Base-by-base conservation (phyloP, 1,284 basidiomycete genomes). In the Heimioporus retisporus region DNA sequence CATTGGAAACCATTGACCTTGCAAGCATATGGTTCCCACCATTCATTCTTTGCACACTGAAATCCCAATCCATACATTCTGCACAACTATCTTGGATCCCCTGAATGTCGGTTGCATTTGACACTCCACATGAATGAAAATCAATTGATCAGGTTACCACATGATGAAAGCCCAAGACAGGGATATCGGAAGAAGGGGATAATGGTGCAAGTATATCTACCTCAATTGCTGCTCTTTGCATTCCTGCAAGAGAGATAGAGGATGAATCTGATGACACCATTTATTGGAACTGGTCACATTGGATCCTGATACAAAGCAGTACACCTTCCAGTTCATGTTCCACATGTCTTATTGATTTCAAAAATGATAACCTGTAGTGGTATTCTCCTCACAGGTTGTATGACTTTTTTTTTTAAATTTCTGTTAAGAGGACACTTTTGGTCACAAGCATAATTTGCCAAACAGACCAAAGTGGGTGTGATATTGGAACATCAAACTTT, bases 41-140 rank as follows among this genome's bases (percentile, higher is more conserved):
- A 40, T n/a, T 51, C 50, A n/a, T 64, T 28, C 14, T 57, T 65
- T 31, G 60, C 35, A 8, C 40, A 15, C 60, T 46, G 72, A 42
- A 61, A 61, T 44, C 25, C 15, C 55, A 98, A 99, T 81, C 98
- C 98, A 7, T 99, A 99, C 81, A 99, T 99, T 76, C 90, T 99
- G 58, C 95, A 96, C 80, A 99, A 99, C 81, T 98, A 99, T 80
- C 88, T 99, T 65, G 93, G 98, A 55, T 98, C 96, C 14, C 89
- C 99, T 63, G 98, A 99, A 88, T 99, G 98, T 83, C 94, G 97
- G 73, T 89, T 99, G 50, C 99, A 98, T 80, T 84, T 99, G 50
- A 99, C 98, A 0, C 88, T 99, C 10, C 98, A 99, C 83, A 98
- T 98, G 31, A 99, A 99, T 79, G 98, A 99, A 83, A 83, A 99